phyloP scores from a whole-genome alignment of 2,329 filamentous ascomycete genomes.

The Fusarium sp. region DNA sequence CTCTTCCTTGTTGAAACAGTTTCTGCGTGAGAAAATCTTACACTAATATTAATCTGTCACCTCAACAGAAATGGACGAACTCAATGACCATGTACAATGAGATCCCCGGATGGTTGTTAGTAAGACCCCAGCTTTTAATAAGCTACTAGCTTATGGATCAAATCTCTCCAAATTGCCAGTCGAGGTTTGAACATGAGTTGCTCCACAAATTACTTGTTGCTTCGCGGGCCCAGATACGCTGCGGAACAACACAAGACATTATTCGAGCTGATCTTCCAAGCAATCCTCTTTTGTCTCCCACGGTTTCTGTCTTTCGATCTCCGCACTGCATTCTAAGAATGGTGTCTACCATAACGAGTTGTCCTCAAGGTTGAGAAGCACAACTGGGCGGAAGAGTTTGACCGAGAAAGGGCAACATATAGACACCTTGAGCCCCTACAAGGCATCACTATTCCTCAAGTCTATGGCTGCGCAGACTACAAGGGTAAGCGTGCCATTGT shows the following conservation, averaged over 20 bases:
- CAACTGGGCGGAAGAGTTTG: background rate
- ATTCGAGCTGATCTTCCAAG: background rate
- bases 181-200: too few relatives aligned
- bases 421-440: too few relatives aligned
- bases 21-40: background rate
- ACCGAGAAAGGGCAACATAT: too few relatives aligned
- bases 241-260: background rate
- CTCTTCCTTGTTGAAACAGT: background rate
- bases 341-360: conserved; percentile 23
- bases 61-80: background rate
- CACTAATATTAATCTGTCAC: background rate
- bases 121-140: too few relatives aligned
- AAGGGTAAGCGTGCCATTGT: background rate
- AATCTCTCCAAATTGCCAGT: too few relatives aligned
- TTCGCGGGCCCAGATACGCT: background rate
- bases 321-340: background rate
- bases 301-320: background rate
- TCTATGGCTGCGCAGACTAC: background rate
- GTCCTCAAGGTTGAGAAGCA: conserved; percentile 39
- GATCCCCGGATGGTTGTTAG: too few relatives aligned
- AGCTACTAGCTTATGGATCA: too few relatives aligned
- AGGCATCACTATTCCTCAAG: background rate
- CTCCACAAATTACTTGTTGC: background rate
- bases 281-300: background rate
- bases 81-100: too few relatives aligned